Conservation (phyloP, 805 yeast species). For the Kregervanrija delftensis region DNA sequence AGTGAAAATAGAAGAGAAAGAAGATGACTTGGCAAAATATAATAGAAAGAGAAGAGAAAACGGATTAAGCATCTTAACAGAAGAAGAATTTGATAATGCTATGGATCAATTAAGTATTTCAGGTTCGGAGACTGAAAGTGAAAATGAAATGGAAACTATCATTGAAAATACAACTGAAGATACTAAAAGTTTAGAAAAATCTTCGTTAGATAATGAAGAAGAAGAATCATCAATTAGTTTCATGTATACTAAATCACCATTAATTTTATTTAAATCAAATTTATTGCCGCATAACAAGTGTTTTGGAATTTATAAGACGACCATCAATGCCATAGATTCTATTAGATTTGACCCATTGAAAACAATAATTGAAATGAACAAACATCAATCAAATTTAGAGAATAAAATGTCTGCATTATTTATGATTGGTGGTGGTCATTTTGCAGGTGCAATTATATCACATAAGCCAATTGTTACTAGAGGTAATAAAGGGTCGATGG, state of each 20-base stretch:
- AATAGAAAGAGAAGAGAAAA: slow-evolving; percentile 49
- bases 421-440: slow-evolving; percentile 97
- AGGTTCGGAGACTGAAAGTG: slow-evolving; percentile 18
- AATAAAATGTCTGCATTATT: slow-evolving; percentile 62
- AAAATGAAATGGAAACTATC: slow-evolving; percentile 18
- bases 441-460: slow-evolving; percentile 88
- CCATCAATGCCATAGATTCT: slow-evolving; percentile 38
- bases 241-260: slow-evolving; percentile 67
- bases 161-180: not conserved
- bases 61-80: slow-evolving; percentile 41
- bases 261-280: slow-evolving; percentile 47
- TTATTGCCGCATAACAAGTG: slow-evolving; percentile 33
- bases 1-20: not conserved
- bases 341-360: slow-evolving; percentile 40
- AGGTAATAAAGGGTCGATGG: slow-evolving; percentile 47
- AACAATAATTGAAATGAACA: slow-evolving; percentile 28
- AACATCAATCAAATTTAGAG: slow-evolving; percentile 10
- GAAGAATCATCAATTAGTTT: slow-evolving; percentile 38
- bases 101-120: slow-evolving; percentile 43
- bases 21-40: slow-evolving; percentile 20
- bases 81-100: slow-evolving; percentile 50
- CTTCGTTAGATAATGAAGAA: not conserved
- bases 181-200: slow-evolving; percentile 16
- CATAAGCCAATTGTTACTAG: slow-evolving; percentile 53
- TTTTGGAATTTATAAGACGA: slow-evolving; percentile 61